Evolutionary conservation across 345 rosid genomes (phyloP), one percentile per base, ranked within the genome.

Genomic region (Moricandia moricandioides): DNA sequence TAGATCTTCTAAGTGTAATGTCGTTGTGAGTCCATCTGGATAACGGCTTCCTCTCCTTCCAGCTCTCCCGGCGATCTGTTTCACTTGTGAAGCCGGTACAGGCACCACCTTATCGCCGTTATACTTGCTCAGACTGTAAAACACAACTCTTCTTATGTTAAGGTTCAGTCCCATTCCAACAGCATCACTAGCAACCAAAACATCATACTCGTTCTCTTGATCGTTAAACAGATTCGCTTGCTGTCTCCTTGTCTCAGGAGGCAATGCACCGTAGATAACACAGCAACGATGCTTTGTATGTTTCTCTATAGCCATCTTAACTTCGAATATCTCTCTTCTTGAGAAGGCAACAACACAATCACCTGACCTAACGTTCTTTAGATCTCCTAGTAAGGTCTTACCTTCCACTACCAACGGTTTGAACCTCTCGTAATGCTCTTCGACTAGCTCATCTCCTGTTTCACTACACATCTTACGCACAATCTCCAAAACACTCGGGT

Each of bases 81-180:
- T 94, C 64, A 94, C 94, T 62, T 91, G 98, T 30, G 96, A 87
- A 4, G 95, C 88, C 0, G 94, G 88, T 10, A 94, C 96, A 8
- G 95, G 88, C 68, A 91, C 91, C 9, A 83, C 74, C 85, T 84
- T 94, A 70, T 89, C 90, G 4, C 98, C 98, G 37, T 94, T 91
- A 77, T 88, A 94, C 75, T 94, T 94, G 11, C 86, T 76, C 69
- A 94, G 85, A 40, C 78, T 84, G 77, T 88, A 73, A 62, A 93
- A 94, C 37, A 94, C 93, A 35, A 94, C 96, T 69, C 98, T 81
- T 82, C 97, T 83, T 62, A 94, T 94, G 78, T 91, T 91, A 49
- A 91, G 96, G 81, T 94, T 94, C 84, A 94, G 81, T 29, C 98
- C 97, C 98, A 88, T 91, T 55, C 98, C 97, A 52, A 94, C 95